phyloP scores from a whole-genome alignment of 805 yeast species.

The Ogataea corticis region DNA sequence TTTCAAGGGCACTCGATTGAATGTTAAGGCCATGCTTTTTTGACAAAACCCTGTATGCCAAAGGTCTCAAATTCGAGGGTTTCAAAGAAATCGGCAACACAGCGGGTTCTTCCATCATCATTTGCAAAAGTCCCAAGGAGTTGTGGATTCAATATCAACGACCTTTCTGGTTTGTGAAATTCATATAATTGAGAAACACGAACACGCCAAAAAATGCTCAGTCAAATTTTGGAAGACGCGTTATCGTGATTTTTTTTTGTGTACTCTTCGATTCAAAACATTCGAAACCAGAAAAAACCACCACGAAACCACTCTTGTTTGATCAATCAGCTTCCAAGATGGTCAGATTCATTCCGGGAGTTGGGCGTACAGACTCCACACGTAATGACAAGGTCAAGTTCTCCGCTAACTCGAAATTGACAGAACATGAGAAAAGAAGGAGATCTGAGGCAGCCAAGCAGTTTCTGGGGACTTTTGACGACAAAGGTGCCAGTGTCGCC shows the following conservation, averaged over 20 bases:
- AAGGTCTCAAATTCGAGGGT: slow-evolving; percentile 82
- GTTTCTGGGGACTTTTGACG: slow-evolving; percentile 10
- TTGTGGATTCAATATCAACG: background rate
- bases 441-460: slow-evolving; percentile 17
- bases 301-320: background rate
- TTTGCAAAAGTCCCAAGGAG: too few relatives aligned
- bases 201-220: slow-evolving; percentile 3
- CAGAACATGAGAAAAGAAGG: slow-evolving; percentile 19
- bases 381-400: slow-evolving; percentile 18
- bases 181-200: background rate
- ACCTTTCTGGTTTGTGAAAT: background rate
- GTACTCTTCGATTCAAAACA: slow-evolving; percentile 1
- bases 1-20: slow-evolving; percentile 78
- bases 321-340: background rate
- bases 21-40: slow-evolving; percentile 91
- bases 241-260: slow-evolving; percentile 7
- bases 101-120: slow-evolving; percentile 35
- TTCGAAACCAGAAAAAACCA: background rate
- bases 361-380: slow-evolving; percentile 8
- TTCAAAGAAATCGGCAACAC: slow-evolving; percentile 75
- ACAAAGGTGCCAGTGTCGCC: background rate
- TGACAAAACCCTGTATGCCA: slow-evolving; percentile 86
- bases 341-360: slow-evolving; percentile 6
- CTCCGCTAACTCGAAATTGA: slow-evolving; percentile 18
- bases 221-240: slow-evolving; percentile 9